phyloP scores from a whole-genome alignment of 2,329 filamentous ascomycete genomes.

The Uncinocarpus reesii region DNA sequence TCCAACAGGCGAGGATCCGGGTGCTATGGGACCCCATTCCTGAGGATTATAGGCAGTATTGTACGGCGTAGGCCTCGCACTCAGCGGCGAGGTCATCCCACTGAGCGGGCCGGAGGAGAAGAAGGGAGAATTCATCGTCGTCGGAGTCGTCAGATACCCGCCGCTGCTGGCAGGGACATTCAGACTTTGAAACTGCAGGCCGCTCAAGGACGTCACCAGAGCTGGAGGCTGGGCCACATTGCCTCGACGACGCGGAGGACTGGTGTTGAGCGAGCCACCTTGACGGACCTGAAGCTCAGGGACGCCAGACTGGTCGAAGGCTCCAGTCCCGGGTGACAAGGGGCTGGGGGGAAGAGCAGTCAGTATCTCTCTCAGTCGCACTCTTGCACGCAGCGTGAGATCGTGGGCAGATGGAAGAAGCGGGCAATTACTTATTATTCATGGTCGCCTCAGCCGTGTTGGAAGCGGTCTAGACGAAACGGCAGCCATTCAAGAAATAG shows the following conservation, averaged over 20 bases:
- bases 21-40: slow-evolving; percentile 38
- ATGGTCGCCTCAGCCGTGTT: slow-evolving; percentile 1
- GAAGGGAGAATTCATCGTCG: slow-evolving; percentile 26
- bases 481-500: slow-evolving; percentile 9
- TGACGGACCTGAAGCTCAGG: slow-evolving; percentile 18
- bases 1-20: slow-evolving; percentile 12
- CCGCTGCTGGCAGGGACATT: slow-evolving; percentile 22
- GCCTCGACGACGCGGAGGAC: slow-evolving; percentile 33
- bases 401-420: not conserved
- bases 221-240: slow-evolving; percentile 35
- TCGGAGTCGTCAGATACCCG: slow-evolving; percentile 21
- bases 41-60: slow-evolving; percentile 41
- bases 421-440: slow-evolving; percentile 15
- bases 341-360: slow-evolving; percentile 10
- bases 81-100: slow-evolving; percentile 30
- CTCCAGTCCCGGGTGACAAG: slow-evolving; percentile 9
- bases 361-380: not conserved
- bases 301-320: slow-evolving; percentile 10
- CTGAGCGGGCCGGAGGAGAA: slow-evolving; percentile 26
- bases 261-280: slow-evolving; percentile 22
- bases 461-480: not conserved
- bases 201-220: slow-evolving; percentile 34
- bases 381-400: not conserved
- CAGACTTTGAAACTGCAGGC: slow-evolving; percentile 29
- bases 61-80: slow-evolving; percentile 33